These are phyloP conservation scores for Sarcodon aspratus DNA, from an alignment of 768 basidiomycete genomes.

Conservation along the genomic window DNA sequence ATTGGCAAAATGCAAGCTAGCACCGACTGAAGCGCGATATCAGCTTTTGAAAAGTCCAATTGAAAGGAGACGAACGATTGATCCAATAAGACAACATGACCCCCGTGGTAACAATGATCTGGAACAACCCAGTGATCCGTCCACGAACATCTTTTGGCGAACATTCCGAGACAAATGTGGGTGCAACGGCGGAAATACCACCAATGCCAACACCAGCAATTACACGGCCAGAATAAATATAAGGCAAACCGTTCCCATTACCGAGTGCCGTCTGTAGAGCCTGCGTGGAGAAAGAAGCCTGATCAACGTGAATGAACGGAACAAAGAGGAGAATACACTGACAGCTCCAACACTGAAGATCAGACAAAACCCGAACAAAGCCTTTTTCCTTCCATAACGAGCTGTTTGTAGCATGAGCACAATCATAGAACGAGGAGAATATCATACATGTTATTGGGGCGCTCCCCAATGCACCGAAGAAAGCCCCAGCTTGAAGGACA, in stretches of 20 bases:
- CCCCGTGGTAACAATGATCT: slow-evolving; percentile 77
- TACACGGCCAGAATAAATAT: slow-evolving; percentile 76
- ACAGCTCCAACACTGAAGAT: slow-evolving; percentile 71
- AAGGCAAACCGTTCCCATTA: slow-evolving; percentile 41
- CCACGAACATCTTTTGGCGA: slow-evolving; percentile 81
- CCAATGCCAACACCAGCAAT: slow-evolving; percentile 76
- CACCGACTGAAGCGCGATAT: slow-evolving; percentile 34
- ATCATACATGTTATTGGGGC: slow-evolving; percentile 52
- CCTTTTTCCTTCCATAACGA: slow-evolving; percentile 52
- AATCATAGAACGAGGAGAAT: background rate
- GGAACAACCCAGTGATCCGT: slow-evolving; percentile 77
- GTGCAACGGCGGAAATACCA: slow-evolving; percentile 73
- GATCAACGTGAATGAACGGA: background rate
- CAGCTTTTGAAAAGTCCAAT: background rate
- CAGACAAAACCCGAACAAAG: slow-evolving; percentile 46
- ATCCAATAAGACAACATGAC: slow-evolving; percentile 82
- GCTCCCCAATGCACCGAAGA: slow-evolving; percentile 75
- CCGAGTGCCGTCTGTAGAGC: slow-evolving; percentile 61
- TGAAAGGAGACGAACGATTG: slow-evolving; percentile 40
- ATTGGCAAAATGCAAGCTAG: slow-evolving; percentile 37
- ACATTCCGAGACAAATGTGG: slow-evolving; percentile 81
- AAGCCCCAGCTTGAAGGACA: slow-evolving; percentile 78
- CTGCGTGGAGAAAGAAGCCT: slow-evolving; percentile 21
- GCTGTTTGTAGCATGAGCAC: slow-evolving; percentile 15
- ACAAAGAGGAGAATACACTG: slow-evolving; percentile 9